A percentile compares a stretch with the other conserved stretches of the same genome.
These are phyloP conservation scores for Candida silvicultrix DNA, from an alignment of 805 yeast species.

Conservation along the genomic window DNA sequence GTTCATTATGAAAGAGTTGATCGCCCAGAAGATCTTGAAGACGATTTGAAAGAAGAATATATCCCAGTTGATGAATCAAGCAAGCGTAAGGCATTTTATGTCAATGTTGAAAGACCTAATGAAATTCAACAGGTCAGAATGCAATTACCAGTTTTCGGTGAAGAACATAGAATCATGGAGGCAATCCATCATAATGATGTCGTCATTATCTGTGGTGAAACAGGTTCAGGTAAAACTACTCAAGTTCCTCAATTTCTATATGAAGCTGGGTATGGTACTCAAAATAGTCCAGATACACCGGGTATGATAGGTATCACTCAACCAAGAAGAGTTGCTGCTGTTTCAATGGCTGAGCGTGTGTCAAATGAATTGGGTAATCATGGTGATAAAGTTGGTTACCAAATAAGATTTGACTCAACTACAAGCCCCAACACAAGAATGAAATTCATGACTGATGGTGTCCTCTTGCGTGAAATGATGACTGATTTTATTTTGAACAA, in stretches of 20 bases:
- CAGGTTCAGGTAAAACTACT: slow-evolving; percentile 98
- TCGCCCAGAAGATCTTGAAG: slow-evolving; percentile 67
- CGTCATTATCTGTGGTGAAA: slow-evolving; percentile 91
- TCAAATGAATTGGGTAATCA: slow-evolving; percentile 70
- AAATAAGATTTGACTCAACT: slow-evolving; percentile 73
- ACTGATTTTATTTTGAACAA: slow-evolving; percentile 72
- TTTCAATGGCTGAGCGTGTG: slow-evolving; percentile 84
- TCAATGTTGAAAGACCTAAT: slow-evolving; percentile 57
- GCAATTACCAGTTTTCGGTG: slow-evolving; percentile 81
- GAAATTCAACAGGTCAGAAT: slow-evolving; percentile 63
- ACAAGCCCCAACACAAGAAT: slow-evolving; percentile 59
- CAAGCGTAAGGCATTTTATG: slow-evolving; percentile 56
- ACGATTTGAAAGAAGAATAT: slow-evolving; percentile 58
- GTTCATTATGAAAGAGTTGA: slow-evolving; percentile 45
- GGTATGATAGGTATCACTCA: slow-evolving; percentile 98
- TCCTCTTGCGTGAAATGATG: slow-evolving; percentile 87
- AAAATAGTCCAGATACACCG: slow-evolving; percentile 52
- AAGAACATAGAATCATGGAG: slow-evolving; percentile 93
- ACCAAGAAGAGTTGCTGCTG: slow-evolving; percentile 92
- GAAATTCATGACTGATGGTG: slow-evolving; percentile 95
- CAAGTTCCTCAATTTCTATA: slow-evolving; percentile 95
- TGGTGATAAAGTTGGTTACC: slow-evolving; percentile 67
- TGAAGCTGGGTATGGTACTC: slow-evolving; percentile 83
- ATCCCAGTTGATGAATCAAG: slow-evolving; percentile 49
- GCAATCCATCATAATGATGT: slow-evolving; percentile 90